Evolutionary conservation across 768 basidiomycete genomes (phyloP).

Genomic region (Coprinellus micaceus): DNA sequence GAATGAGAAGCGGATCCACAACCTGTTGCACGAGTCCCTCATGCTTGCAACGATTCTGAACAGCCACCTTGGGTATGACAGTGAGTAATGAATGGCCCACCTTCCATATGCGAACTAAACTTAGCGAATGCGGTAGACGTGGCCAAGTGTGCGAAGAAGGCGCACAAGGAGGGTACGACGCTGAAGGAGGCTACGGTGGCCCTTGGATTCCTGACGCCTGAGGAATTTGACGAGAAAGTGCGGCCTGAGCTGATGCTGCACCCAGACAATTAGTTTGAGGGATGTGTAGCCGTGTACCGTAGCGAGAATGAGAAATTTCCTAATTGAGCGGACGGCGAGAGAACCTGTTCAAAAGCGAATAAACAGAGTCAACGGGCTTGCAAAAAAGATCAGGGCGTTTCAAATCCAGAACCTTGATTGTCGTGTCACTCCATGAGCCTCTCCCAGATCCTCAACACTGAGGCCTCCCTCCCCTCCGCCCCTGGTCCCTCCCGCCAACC

Average conservation of each 20-base stretch:
- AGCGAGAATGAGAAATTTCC: slow-evolving; percentile 6
- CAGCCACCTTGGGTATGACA: slow-evolving; percentile 94
- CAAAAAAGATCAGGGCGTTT: slow-evolving; percentile 12
- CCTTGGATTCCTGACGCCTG: slow-evolving; percentile 79
- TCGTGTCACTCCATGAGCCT: slow-evolving; percentile 56
- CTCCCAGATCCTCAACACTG: slow-evolving; percentile 76
- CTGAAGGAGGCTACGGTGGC: slow-evolving; percentile 91
- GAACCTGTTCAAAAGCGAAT: slow-evolving; percentile 9
- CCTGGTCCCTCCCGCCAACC: slow-evolving; percentile 29
- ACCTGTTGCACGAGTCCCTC: slow-evolving; percentile 88
- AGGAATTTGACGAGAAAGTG: slow-evolving; percentile 94
- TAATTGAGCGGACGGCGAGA: slow-evolving; percentile 8
- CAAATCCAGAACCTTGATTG: slow-evolving; percentile 7
- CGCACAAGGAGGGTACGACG: slow-evolving; percentile 97
- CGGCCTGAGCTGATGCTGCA: slow-evolving; percentile 88
- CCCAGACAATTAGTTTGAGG: slow-evolving; percentile 40
- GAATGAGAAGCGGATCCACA: slow-evolving; percentile 89
- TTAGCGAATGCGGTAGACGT: slow-evolving; percentile 59
- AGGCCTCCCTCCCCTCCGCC: slow-evolving; percentile 38
- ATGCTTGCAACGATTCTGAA: slow-evolving; percentile 99
- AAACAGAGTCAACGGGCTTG: neutral
- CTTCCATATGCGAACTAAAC: slow-evolving; percentile 2
- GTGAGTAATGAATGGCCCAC: slow-evolving; percentile 48
- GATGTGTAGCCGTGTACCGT: neutral
- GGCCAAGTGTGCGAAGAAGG: slow-evolving; percentile 98